Base-by-base conservation (phyloP, 2,329 filamentous ascomycete genomes). In the Colletotrichum endophyticum region DNA sequence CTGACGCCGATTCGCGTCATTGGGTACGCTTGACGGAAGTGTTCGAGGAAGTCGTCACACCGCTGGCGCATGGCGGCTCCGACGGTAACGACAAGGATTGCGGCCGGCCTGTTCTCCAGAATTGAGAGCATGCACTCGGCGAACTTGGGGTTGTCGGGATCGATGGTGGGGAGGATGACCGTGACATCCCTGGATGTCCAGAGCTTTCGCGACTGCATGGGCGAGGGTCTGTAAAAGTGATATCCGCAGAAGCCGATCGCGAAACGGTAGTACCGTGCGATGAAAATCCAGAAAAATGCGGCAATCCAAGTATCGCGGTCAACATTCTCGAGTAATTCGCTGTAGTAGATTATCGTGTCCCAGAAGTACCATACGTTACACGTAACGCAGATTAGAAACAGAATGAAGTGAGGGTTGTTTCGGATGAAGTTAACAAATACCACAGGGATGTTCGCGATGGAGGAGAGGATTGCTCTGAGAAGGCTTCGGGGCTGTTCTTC, bases 161-260 rank as follows among this genome's bases (percentile, higher is more conserved):
- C 86, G 5, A 90, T 83, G 0, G 89, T 92, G 0, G 90, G 89
- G 4, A 92, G 80, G 62, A 92, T 84, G 25, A 91, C 86, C 0
- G 89, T 89, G 66, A 88, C 87, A 49, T 92, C 87, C 2, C 74
- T 67, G 5, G 80, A 78, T 8, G 76, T 79, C 76, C 86, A 85
- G 0, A 66, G 79, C 0, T 88, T 86, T 4, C 81, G 79, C 0
- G 22, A 30, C 0, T 77, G 79, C 0, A 83, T 74, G 0, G 81
- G 78, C 0, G 82, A 79, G 6, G 89, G 84, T 0, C 79, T 79
- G 77, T 90, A 90, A 1, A 82, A 62, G 77, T 82, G 85, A 66
- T 8, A n/a, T 7, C 70, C 73, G 19, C 36, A 67, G 19, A 75
- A 39, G 39, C 72, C 66, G 53, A 49, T 3, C 4, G 62, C 19